phyloP scores from a whole-genome alignment of 2,329 filamentous ascomycete species.

The Sporothrix protearum region DNA sequence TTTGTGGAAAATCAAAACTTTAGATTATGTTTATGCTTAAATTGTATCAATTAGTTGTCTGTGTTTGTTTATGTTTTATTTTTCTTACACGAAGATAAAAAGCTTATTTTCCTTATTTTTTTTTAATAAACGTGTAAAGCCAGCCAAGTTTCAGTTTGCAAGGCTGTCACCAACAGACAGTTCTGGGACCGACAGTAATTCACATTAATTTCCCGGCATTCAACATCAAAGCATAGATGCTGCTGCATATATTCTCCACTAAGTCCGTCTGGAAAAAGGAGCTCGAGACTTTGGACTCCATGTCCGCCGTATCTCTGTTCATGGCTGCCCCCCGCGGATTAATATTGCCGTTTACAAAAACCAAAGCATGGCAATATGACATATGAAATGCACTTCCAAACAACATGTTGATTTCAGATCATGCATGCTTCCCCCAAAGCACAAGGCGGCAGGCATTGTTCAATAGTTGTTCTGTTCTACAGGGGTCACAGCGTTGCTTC shows the following conservation, averaged over 20 bases:
- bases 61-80: too few species aligned
- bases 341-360: not conserved
- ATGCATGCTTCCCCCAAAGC: not conserved
- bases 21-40: too few species aligned
- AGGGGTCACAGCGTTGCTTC: constrained; percentile 9
- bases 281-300: not conserved
- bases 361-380: not conserved
- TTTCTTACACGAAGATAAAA: too few species aligned
- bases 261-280: not conserved
- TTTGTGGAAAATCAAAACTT: too few species aligned
- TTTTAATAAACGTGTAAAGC: not conserved
- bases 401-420: not conserved
- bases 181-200: not conserved
- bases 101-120: not conserved
- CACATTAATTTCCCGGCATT: not conserved
- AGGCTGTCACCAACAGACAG: not conserved
- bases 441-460: not conserved
- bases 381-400: not conserved
- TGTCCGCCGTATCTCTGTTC: not conserved
- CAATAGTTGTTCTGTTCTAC: not conserved
- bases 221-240: too few species aligned
- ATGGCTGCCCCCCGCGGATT: not conserved
- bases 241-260: not conserved
- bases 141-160: not conserved
- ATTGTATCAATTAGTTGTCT: too few species aligned